Conservation (phyloP, 495 filamentous ascomycete species). For the Penicillium turbatum region DNA sequence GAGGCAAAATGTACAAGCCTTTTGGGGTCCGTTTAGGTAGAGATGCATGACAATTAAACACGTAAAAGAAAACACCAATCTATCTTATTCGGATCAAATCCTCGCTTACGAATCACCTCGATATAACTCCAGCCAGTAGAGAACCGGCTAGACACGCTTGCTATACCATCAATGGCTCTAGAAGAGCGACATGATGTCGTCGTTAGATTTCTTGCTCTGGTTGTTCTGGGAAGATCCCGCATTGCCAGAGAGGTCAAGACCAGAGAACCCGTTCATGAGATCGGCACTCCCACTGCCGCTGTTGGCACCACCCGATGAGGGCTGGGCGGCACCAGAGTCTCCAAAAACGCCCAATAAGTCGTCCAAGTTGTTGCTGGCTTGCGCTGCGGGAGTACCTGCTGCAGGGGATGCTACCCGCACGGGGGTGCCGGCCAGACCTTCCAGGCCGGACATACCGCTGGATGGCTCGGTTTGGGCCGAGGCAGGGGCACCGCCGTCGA, state of each 20-base stretch:
- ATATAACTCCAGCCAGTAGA: slow-evolving; percentile 15
- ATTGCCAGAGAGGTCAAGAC: slow-evolving; percentile 64
- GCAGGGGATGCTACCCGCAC: slow-evolving; percentile 68
- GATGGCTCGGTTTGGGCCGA: slow-evolving; percentile 70
- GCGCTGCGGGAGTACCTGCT: slow-evolving; percentile 37
- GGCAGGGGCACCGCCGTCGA: slow-evolving; percentile 90
- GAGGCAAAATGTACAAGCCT: slow-evolving; percentile 21
- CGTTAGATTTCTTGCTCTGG: slow-evolving; percentile 62
- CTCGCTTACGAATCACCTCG: slow-evolving; percentile 28
- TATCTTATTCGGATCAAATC: slow-evolving; percentile 30
- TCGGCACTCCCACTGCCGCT: slow-evolving; percentile 44
- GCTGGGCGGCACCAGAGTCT: slow-evolving; percentile 30
- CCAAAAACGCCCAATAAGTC: slow-evolving; percentile 86
- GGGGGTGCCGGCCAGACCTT: slow-evolving; percentile 74
- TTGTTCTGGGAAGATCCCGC: slow-evolving; percentile 22
- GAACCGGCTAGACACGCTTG: slow-evolving; percentile 5
- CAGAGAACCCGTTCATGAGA: slow-evolving; percentile 80
- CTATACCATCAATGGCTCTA: slow-evolving; percentile 36
- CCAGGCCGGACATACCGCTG: slow-evolving; percentile 59
- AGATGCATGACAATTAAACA: slow-evolving; percentile 25
- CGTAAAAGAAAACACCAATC: slow-evolving; percentile 23
- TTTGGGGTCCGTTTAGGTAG: slow-evolving; percentile 13
- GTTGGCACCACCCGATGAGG: slow-evolving; percentile 30
- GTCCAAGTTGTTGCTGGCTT: slow-evolving; percentile 64
- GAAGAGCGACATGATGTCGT: slow-evolving; percentile 89